Evolutionary conservation across 179 eudicot species (phyloP).

Genomic region (Amaranthus tricolor): DNA sequence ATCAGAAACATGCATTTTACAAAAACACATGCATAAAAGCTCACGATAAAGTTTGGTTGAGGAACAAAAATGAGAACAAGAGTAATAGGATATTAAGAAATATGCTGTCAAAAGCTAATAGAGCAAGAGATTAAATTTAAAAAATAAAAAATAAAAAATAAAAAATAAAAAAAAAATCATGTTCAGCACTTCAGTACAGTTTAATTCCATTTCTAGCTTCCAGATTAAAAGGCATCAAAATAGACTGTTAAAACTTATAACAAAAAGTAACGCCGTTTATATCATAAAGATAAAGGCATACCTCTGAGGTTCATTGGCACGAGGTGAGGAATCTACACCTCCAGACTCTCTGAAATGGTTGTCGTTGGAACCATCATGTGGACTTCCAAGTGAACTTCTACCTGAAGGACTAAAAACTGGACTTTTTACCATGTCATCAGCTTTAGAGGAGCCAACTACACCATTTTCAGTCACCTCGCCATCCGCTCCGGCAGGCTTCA

Average conservation of each 20-base stretch:
- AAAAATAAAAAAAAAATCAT: not conserved
- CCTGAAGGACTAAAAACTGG: slow-evolving; percentile 54
- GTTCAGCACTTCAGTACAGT: not conserved
- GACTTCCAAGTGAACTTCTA: slow-evolving; percentile 44
- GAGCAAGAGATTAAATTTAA: not conserved
- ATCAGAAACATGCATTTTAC: not conserved
- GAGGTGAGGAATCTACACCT: slow-evolving; percentile 55
- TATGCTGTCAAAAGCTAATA: too few relatives aligned
- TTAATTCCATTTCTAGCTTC: too few relatives aligned
- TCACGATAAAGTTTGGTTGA: too few relatives aligned
- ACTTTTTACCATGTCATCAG: slow-evolving; percentile 29
- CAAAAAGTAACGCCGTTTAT: not conserved
- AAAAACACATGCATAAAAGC: not conserved
- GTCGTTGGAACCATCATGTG: slow-evolving; percentile 40
- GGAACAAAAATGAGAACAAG: not conserved
- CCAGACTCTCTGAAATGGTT: slow-evolving; percentile 36
- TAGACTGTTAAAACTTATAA: not conserved
- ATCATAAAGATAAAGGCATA: slow-evolving; percentile 16
- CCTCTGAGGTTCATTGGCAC: slow-evolving; percentile 57
- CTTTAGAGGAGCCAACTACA: slow-evolving; percentile 27
- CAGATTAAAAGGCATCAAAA: not conserved
- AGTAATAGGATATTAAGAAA: not conserved
- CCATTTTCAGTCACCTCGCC: slow-evolving; percentile 37
- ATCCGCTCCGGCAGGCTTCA: slow-evolving; percentile 22
- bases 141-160: not conserved